Evolutionary conservation across 73 alveolate species (phyloP), one percentile per base, ranked within the genome.

Genomic region (Halteria grandinella): DNA sequence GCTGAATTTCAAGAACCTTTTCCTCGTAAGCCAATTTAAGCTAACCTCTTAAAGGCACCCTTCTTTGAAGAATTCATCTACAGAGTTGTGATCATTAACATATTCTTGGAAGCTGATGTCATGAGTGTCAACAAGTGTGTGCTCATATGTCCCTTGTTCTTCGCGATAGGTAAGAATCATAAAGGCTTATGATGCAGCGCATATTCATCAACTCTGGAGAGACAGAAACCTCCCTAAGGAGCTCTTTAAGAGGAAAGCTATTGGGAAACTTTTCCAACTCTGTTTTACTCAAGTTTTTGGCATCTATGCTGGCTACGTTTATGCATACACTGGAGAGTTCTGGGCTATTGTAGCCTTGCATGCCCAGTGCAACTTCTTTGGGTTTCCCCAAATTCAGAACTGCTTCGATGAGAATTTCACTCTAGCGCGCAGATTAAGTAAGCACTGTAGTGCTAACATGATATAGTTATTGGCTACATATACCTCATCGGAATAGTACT

Each of bases 261-360:
- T 33, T 3, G 51, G 66, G n/a, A 73, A 34, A 48, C n/a, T 73
- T 15, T 73, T 73, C 51, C 29, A 73, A 51, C 8, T 54, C 8
- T 21, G 24, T 20, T 73, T 25, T 25, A 73, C 85, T 25, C 18
- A 73, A 12, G 85, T 73, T 12, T 73, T 73, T 54, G 85, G 85
- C 6, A 73, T 73, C 1, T 73, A 73, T 54, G 85, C 85, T 54
- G 85, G 85, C 44, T 54, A 48, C 32, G 57, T 39, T 11, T 73
- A 53, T 54, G 54, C 55, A 6, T 32, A 55, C 18, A 73, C 85
- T 54, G 85, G 85, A 1, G 33, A 63, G 4, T 24, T 73, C 2
- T 73, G 71, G 63, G 75, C 76, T n/a, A 75, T 75, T 20, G 36
- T 73, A 34, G 75, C 75, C 1, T 24, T 73, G 52, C 85, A 73